These are phyloP conservation scores for Magnusiomyces clavatus DNA, from an alignment of 1,139 yeast genomes.

Conservation along the genomic window DNA sequence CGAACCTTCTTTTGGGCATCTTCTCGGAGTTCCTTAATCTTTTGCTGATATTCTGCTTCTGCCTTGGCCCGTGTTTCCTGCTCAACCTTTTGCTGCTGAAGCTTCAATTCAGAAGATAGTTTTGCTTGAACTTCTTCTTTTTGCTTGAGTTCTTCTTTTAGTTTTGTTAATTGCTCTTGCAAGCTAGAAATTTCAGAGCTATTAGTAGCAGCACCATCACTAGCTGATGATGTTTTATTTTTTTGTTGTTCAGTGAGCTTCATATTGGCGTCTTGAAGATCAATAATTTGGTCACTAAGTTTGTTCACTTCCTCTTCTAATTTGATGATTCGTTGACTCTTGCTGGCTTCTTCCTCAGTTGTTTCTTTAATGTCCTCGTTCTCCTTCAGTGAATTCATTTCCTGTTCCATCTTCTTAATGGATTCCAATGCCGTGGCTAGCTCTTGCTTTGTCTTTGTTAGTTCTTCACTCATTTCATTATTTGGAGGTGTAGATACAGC, in stretches of 20 bases:
- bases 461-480: background rate
- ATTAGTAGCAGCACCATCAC: slow-evolving; percentile 7
- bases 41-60: slow-evolving; percentile 5
- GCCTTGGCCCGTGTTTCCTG: slow-evolving; percentile 4
- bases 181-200: slow-evolving; percentile 10
- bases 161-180: slow-evolving; percentile 10
- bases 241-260: background rate
- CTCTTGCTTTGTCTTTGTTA: background rate
- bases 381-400: background rate
- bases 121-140: background rate
- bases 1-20: slow-evolving; percentile 2
- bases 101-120: too few species aligned
- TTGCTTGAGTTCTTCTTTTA: slow-evolving; percentile 12
- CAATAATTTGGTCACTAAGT: slow-evolving; percentile 20
- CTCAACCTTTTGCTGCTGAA: background rate
- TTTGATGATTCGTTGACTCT: slow-evolving; percentile 22
- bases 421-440: background rate
- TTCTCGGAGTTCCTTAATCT: background rate
- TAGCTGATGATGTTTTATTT: background rate
- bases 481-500: background rate
- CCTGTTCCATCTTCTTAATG: slow-evolving; percentile 16
- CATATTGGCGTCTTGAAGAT: slow-evolving; percentile 14
- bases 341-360: slow-evolving; percentile 17
- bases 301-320: slow-evolving; percentile 24
- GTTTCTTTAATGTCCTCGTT: background rate